phyloP scores from a whole-genome alignment of 257 asterid genomes.

The Salvia miltiorrhiza region DNA sequence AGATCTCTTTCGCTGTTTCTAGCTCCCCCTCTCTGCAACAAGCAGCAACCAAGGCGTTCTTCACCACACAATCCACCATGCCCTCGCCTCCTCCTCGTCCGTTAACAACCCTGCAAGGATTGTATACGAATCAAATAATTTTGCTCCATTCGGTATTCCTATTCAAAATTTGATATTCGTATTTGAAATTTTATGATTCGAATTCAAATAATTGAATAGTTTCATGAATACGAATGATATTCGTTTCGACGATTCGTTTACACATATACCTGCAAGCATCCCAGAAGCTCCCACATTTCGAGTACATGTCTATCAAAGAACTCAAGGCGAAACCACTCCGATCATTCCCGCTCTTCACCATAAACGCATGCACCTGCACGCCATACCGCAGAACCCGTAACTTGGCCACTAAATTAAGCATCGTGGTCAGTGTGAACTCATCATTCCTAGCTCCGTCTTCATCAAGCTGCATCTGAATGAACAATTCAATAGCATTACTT shows the following conservation, averaged over 20 bases:
- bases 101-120: conserved; percentile 45
- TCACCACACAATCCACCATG: conserved; percentile 58
- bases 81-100: conserved; percentile 14
- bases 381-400: conserved; percentile 47
- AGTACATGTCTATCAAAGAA: conserved; percentile 85
- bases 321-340: conserved; percentile 59
- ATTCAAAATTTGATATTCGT: too few relatives aligned
- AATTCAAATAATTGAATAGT: too few relatives aligned
- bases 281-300: conserved; percentile 64
- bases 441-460: conserved; percentile 37
- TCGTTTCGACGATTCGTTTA: too few relatives aligned
- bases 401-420: conserved; percentile 70
- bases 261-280: conserved; percentile 47
- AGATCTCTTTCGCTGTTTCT: conserved; percentile 53
- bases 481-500: conserved; percentile 45
- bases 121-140: too few relatives aligned
- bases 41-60: conserved; percentile 78
- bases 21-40: conserved; percentile 79
- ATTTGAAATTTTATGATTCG: too few relatives aligned
- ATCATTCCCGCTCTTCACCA: conserved; percentile 76
- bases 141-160: too few relatives aligned
- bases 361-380: conserved; percentile 62
- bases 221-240: too few relatives aligned
- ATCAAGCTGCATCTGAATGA: conserved; percentile 50
- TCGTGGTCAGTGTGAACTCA: conserved; percentile 72